Percentiles rank a stretch among this genome's conserved stretches.
phyloP scores from a whole-genome alignment of 2,329 filamentous ascomycete species.

The Epichloe baconii region DNA sequence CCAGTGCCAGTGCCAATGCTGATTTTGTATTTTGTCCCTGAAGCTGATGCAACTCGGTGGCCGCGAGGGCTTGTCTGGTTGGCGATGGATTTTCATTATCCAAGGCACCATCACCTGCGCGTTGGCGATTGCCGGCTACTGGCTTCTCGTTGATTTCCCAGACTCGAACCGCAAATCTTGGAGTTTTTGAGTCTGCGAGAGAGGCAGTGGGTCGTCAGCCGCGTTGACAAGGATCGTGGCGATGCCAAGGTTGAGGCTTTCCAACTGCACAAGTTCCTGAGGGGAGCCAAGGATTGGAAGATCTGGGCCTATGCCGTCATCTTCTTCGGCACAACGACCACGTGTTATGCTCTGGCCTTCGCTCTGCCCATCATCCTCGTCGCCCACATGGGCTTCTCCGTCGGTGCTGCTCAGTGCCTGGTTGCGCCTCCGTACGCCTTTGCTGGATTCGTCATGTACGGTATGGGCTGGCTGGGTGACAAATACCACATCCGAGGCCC shows the following conservation, averaged over 20 bases:
- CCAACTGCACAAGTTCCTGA: slow-evolving; percentile 31
- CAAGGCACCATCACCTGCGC: slow-evolving; percentile 40
- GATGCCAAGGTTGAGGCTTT: slow-evolving; percentile 44
- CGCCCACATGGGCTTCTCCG: slow-evolving; percentile 47
- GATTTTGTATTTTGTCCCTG: not conserved
- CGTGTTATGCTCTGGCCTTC: slow-evolving; percentile 64
- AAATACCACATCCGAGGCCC: slow-evolving; percentile 52
- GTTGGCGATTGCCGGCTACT: slow-evolving; percentile 36
- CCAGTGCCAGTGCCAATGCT: not conserved
- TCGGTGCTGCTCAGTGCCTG: slow-evolving; percentile 54
- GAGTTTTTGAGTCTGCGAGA: slow-evolving; percentile 38
- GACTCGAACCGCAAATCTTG: slow-evolving; percentile 38
- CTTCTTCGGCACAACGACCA: slow-evolving; percentile 54
- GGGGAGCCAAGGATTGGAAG: slow-evolving; percentile 37
- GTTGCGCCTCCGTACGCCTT: slow-evolving; percentile 57
- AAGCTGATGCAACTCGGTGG: slow-evolving; percentile 50
- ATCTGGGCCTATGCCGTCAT: slow-evolving; percentile 50
- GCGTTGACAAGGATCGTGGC: slow-evolving; percentile 43
- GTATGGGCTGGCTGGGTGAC: slow-evolving; percentile 51
- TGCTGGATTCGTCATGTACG: slow-evolving; percentile 49
- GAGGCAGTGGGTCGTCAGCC: slow-evolving; percentile 36
- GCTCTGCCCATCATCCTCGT: slow-evolving; percentile 66
- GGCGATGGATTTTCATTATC: slow-evolving; percentile 55
- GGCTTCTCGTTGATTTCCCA: slow-evolving; percentile 51
- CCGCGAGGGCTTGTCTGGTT: slow-evolving; percentile 39